These are phyloP conservation scores for Violaceomyces palustris DNA, from an alignment of 1,284 basidiomycete species.

Conservation along the genomic window DNA sequence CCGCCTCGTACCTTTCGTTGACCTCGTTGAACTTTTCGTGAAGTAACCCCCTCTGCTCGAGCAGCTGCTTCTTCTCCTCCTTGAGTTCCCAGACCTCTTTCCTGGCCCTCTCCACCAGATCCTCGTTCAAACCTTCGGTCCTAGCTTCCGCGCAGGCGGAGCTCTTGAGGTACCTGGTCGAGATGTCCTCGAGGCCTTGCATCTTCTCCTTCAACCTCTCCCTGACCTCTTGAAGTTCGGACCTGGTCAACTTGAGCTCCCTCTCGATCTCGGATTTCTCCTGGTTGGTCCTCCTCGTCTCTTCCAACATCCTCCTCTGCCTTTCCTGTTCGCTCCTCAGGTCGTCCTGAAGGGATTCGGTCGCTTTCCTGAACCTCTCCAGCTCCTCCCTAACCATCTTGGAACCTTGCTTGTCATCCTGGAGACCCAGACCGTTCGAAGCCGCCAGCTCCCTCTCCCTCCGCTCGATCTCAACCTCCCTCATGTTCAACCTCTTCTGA, in stretches of 20 bases:
- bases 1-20: slow-evolving; percentile 23
- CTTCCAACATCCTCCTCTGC: slow-evolving; percentile 15
- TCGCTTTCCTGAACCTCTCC: slow-evolving; percentile 17
- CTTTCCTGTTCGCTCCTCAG: slow-evolving; percentile 16
- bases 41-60: slow-evolving; percentile 18
- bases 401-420: slow-evolving; percentile 20
- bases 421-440: too few species aligned
- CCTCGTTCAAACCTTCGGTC: background rate
- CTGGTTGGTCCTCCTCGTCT: slow-evolving; percentile 9
- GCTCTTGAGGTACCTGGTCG: slow-evolving; percentile 11
- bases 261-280: slow-evolving; percentile 22
- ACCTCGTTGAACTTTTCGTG: slow-evolving; percentile 19
- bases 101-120: slow-evolving; percentile 18
- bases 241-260: slow-evolving; percentile 15
- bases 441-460: slow-evolving; percentile 21
- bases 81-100: slow-evolving; percentile 21
- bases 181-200: slow-evolving; percentile 16
- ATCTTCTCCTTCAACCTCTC: slow-evolving; percentile 27
- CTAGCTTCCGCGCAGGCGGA: slow-evolving; percentile 1
- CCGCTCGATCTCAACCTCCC: slow-evolving; percentile 20
- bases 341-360: slow-evolving; percentile 19
- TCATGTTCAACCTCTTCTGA: slow-evolving; percentile 17
- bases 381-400: slow-evolving; percentile 20
- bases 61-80: slow-evolving; percentile 22
- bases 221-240: slow-evolving; percentile 18